phyloP scores from a whole-genome alignment of 1,139 yeast species.

The Nematodospora anomalae region DNA sequence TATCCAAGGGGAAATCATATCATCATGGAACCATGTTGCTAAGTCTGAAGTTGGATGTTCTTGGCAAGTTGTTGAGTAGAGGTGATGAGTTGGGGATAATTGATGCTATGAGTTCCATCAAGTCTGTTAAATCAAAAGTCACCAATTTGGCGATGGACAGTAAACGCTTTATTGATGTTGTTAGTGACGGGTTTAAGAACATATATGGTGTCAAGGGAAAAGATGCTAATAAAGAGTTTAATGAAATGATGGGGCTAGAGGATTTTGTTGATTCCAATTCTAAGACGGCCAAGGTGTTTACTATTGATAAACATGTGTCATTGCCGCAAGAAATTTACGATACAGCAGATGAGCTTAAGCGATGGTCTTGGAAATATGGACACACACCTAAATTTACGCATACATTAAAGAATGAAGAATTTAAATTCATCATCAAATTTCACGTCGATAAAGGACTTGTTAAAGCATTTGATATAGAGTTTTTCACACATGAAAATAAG shows the following conservation, averaged over 20 bases:
- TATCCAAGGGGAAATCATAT: constrained; percentile 78
- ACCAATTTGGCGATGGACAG: constrained; percentile 54
- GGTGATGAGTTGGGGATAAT: constrained; percentile 46
- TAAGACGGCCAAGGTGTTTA: constrained; percentile 17
- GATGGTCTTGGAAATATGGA: constrained; percentile 76
- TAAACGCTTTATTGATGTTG: constrained; percentile 49
- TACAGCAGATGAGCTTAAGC: constrained; percentile 43
- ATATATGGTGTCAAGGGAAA: constrained; percentile 27
- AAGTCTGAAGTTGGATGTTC: constrained; percentile 56
- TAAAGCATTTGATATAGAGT: constrained; percentile 21
- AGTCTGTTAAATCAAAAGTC: constrained; percentile 78
- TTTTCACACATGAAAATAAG: constrained; percentile 16
- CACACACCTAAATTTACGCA: constrained; percentile 68
- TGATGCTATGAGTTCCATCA: constrained; percentile 61
- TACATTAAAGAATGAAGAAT: constrained; percentile 30
- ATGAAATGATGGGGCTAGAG: constrained; percentile 36
- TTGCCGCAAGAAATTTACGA: constrained; percentile 50
- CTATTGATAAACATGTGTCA: constrained; percentile 27
- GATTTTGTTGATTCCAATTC: constrained; percentile 28
- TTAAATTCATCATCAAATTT: constrained; percentile 36
- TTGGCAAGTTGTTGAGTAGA: constrained; percentile 58
- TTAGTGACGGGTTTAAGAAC: constrained; percentile 44
- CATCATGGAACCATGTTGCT: constrained; percentile 98
- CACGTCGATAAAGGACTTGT: constrained; percentile 41
- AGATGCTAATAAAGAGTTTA: constrained; percentile 18